Evolutionary conservation across 805 yeast genomes (phyloP).

Genomic region (Hemisphaericaspora nanyangensis): DNA sequence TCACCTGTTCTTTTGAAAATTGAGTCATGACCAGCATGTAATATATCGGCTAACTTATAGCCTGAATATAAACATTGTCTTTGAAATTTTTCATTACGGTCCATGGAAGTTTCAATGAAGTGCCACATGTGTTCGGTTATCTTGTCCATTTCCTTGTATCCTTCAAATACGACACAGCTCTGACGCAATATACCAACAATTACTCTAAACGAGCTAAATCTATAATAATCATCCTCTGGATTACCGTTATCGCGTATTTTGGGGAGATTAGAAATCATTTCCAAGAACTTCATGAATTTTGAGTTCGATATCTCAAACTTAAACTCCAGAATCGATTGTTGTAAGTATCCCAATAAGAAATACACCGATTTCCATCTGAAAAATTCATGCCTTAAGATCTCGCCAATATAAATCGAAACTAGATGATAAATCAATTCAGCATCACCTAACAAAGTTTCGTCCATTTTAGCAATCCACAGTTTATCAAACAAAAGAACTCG

Average conservation of each 20-base stretch:
- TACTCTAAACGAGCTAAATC: conserved; percentile 3
- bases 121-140: conserved; percentile 2
- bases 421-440: conserved; percentile 24
- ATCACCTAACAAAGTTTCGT: conserved; percentile 18
- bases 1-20: background rate
- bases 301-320: conserved; percentile 15
- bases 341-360: conserved; percentile 19
- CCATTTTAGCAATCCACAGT: conserved; percentile 9
- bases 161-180: conserved; percentile 24
- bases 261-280: background rate
- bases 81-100: background rate
- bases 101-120: background rate
- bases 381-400: conserved; percentile 13
- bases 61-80: background rate
- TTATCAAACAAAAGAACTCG: background rate
- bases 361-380: conserved; percentile 29
- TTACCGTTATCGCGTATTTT: background rate
- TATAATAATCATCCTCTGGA: conserved; percentile 6
- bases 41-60: background rate
- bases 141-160: conserved; percentile 27
- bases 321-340: conserved; percentile 12
- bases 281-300: conserved; percentile 1
- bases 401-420: conserved; percentile 25
- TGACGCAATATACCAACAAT: conserved; percentile 15
- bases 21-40: background rate